Conservation (phyloP, 108 stramenopile species). For the Skeletonema menzelii region DNA sequence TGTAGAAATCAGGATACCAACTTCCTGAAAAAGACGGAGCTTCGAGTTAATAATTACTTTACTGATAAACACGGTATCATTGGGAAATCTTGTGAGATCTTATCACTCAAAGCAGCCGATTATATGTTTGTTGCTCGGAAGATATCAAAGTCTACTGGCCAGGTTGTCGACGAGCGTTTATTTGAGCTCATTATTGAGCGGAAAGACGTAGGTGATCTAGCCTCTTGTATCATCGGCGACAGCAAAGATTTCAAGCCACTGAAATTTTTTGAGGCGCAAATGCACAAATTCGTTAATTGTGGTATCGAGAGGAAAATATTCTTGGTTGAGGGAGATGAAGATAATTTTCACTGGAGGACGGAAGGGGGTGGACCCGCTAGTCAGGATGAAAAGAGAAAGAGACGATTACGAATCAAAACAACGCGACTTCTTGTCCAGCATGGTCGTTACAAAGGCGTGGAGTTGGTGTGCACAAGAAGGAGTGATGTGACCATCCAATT, state of each 20-base stretch:
- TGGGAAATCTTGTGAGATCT: constrained; percentile 11
- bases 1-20: neutral
- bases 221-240: constrained; percentile 16
- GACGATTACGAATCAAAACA: constrained; percentile 26
- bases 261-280: constrained; percentile 44
- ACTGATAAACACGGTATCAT: neutral
- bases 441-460: constrained; percentile 28
- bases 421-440: constrained; percentile 21
- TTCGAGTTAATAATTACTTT: constrained; percentile 12
- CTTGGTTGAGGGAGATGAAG: constrained; percentile 37
- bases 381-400: constrained; percentile 13
- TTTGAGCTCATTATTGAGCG: constrained; percentile 44
- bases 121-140: constrained; percentile 43
- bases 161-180: constrained; percentile 37
- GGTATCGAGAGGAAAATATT: constrained; percentile 32
- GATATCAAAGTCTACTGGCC: constrained; percentile 20
- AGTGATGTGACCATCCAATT: constrained; percentile 18
- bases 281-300: constrained; percentile 42
- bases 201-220: constrained; percentile 34
- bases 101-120: constrained; percentile 30
- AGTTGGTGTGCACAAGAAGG: constrained; percentile 25
- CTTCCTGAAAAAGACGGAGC: constrained; percentile 16
- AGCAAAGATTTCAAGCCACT: constrained; percentile 38
- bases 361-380: neutral
- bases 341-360: neutral